A percentile compares a stretch with the other conserved stretches of the same genome.
Conservation (phyloP, 306 rosid species). For the Astragalus membranaceus region DNA sequence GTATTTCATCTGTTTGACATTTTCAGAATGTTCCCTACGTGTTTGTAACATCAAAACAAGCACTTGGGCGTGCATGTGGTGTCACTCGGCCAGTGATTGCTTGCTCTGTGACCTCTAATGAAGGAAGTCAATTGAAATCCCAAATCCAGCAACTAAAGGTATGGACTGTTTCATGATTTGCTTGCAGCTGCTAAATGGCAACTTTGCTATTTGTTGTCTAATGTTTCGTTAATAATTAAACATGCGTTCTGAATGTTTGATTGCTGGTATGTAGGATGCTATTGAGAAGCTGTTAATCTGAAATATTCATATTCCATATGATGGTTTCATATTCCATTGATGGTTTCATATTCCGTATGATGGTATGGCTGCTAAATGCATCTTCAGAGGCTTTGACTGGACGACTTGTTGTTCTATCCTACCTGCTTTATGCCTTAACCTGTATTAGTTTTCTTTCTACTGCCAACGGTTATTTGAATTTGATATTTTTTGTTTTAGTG, state of each 20-base stretch:
- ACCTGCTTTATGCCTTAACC: too few species aligned
- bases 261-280: constrained; percentile 58
- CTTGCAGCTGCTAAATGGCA: neutral
- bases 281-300: constrained; percentile 89
- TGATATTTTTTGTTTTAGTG: too few species aligned
- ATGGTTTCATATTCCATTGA: too few species aligned
- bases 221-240: neutral
- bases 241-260: neutral
- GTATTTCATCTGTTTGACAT: neutral
- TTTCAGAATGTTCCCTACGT: constrained; percentile 83
- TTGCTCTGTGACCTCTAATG: constrained; percentile 80
- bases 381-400: too few species aligned
- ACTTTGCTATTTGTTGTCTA: neutral
- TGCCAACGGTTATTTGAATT: too few species aligned
- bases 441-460: too few species aligned
- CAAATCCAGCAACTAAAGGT: constrained; percentile 88
- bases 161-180: neutral
- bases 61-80: too few species aligned
- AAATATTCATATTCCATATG: constrained; percentile 38
- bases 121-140: constrained; percentile 89
- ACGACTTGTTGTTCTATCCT: too few species aligned
- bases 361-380: constrained; percentile 51
- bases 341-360: constrained; percentile 29
- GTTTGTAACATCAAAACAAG: constrained; percentile 88
- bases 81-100: constrained; percentile 89